These are phyloP conservation scores for Ceratocystis colombiana DNA, from an alignment of 2,329 filamentous ascomycete genomes.

Conservation along the genomic window DNA sequence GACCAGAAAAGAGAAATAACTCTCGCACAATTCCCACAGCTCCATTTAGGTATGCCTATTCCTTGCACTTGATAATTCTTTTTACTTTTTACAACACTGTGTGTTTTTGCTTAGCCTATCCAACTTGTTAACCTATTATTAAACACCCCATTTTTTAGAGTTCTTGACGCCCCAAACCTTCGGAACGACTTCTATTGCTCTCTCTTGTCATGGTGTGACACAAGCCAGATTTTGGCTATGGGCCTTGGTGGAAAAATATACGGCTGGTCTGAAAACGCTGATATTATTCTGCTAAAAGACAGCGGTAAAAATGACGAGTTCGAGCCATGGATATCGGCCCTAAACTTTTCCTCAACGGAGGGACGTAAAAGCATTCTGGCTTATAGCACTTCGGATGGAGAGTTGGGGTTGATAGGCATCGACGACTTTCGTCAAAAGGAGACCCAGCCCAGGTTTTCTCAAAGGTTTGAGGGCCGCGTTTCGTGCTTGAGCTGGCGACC, in stretches of 20 bases:
- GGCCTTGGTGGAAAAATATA: constrained; percentile 72
- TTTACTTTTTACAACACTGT: constrained; percentile 19
- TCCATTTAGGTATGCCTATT: constrained; percentile 23
- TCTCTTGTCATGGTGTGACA: constrained; percentile 71
- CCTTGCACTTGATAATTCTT: not conserved
- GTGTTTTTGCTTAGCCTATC: not conserved
- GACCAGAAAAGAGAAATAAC: constrained; percentile 5
- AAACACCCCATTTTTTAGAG: constrained; percentile 37
- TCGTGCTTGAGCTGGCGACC: constrained; percentile 78
- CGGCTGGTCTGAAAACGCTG: constrained; percentile 71
- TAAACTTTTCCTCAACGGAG: constrained; percentile 76
- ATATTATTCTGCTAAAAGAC: constrained; percentile 49
- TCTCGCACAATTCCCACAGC: constrained; percentile 20
- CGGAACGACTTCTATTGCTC: constrained; percentile 95
- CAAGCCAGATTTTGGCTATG: constrained; percentile 67
- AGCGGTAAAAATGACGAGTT: constrained; percentile 28
- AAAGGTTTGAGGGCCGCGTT: constrained; percentile 65
- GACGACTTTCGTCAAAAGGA: constrained; percentile 44
- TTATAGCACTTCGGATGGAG: constrained; percentile 68
- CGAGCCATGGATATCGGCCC: constrained; percentile 58
- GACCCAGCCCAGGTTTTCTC: constrained; percentile 37
- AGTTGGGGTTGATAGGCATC: constrained; percentile 62
- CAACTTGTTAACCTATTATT: not conserved
- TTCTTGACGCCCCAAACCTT: constrained; percentile 80
- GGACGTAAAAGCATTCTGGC: constrained; percentile 74